phyloP scores from a whole-genome alignment of 2,329 filamentous ascomycete species.

The Zymoseptoria ardabiliae region DNA sequence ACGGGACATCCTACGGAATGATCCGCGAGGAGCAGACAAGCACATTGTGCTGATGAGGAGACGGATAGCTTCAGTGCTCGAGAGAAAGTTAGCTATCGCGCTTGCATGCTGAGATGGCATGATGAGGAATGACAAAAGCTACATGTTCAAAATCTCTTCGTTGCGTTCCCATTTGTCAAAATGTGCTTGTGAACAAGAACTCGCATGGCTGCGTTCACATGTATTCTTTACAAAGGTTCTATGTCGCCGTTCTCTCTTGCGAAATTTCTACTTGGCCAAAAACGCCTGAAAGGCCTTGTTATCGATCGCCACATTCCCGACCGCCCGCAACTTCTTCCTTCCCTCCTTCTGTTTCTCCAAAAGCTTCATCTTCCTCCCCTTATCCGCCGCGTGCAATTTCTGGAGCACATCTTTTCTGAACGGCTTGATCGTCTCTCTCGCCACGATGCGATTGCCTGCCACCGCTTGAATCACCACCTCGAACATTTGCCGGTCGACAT shows the following conservation, averaged over 20 bases:
- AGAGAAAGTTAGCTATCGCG: background rate
- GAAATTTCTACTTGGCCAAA: slow-evolving; percentile 65
- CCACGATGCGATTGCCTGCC: slow-evolving; percentile 73
- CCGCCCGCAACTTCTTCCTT: slow-evolving; percentile 73
- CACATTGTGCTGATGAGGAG: no score
- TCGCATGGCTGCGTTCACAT: background rate
- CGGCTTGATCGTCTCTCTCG: slow-evolving; percentile 89
- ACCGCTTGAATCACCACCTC: slow-evolving; percentile 93
- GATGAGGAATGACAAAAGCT: background rate
- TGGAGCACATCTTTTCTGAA: slow-evolving; percentile 92
- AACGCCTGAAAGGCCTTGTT: slow-evolving; percentile 94
- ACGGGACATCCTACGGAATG: background rate
- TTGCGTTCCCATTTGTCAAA: background rate
- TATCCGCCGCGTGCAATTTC: slow-evolving; percentile 87
- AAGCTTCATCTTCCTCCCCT: slow-evolving; percentile 73
- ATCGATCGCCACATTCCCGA: slow-evolving; percentile 90
- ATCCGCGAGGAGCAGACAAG: background rate
- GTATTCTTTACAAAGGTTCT: no score
- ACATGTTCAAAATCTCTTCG: background rate
- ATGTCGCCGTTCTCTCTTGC: no score
- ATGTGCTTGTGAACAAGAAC: background rate
- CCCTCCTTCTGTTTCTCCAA: slow-evolving; percentile 97
- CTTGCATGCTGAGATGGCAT: background rate
- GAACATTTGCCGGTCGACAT: slow-evolving; percentile 94
- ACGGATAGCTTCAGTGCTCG: background rate